Percentiles rank a stretch among this genome's conserved stretches.
Conservation (phyloP, 805 yeast species). For the Jamesozyma spencerorum region DNA sequence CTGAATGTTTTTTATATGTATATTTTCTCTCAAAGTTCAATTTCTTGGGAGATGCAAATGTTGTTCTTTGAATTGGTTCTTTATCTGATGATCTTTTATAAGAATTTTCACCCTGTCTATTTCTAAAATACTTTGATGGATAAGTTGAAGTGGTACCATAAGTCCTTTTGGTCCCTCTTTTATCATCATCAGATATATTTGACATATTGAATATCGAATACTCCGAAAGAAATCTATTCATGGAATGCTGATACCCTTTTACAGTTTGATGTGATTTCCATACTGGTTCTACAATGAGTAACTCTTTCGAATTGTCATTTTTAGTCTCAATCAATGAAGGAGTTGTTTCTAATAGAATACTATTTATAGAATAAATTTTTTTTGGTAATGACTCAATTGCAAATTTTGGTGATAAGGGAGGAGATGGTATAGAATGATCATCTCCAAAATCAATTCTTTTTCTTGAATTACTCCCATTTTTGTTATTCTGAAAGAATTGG, state of each 20-base stretch:
- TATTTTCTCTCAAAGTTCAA: no score
- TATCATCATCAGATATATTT: no score
- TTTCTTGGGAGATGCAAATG: no score
- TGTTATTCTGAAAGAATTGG: neutral
- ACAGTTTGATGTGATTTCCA: neutral
- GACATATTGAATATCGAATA: conserved; percentile 1
- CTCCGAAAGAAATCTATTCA: neutral
- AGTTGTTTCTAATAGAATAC: neutral
- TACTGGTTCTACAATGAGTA: neutral
- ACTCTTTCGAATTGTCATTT: neutral
- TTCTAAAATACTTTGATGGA: no score
- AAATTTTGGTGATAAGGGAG: conserved; percentile 27
- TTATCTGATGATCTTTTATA: no score
- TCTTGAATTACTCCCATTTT: neutral
- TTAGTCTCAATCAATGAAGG: neutral
- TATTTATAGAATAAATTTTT: neutral
- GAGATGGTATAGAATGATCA: conserved; percentile 26
- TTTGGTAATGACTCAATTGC: neutral
- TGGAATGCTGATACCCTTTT: neutral
- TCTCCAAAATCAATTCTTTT: conserved; percentile 5
- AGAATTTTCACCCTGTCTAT: no score
- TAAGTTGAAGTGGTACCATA: no score
- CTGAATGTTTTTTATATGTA: no score
- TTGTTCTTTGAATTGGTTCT: no score
- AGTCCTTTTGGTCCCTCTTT: no score